Conservation (phyloP, 1,284 basidiomycete genomes). For the Caloboletus inedulis region DNA sequence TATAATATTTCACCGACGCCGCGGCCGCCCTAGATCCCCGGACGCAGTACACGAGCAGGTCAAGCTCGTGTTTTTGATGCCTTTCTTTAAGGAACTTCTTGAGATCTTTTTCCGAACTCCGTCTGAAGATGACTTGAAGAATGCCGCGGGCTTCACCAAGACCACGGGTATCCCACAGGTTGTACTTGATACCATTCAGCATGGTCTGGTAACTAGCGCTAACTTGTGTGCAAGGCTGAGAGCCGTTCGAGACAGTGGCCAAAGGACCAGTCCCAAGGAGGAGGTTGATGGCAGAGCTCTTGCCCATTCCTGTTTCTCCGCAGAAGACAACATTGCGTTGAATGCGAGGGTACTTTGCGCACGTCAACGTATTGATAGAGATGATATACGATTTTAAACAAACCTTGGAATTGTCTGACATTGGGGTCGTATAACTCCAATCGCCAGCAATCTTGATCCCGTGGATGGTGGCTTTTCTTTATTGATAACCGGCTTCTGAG, state of each 20-base stretch:
- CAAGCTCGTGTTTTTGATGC: conserved; percentile 17
- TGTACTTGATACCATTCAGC: conserved; percentile 11
- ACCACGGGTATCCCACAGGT: conserved; percentile 33
- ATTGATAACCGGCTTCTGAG: background rate
- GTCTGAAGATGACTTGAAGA: conserved; percentile 10
- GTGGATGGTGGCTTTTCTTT: background rate
- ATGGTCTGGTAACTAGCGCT: conserved; percentile 13
- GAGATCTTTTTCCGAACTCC: conserved; percentile 15
- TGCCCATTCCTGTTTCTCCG: conserved; percentile 29
- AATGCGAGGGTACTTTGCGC: background rate
- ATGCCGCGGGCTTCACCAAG: conserved; percentile 17
- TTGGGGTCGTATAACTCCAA: background rate
- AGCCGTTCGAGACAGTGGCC: conserved; percentile 20
- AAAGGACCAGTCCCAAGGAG: conserved; percentile 10
- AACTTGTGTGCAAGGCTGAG: conserved; percentile 23
- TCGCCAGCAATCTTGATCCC: background rate
- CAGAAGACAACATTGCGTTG: conserved; percentile 25
- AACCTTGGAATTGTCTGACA: conserved; percentile 12
- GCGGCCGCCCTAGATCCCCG: conserved; percentile 21
- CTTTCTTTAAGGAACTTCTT: conserved; percentile 25
- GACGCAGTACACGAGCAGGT: conserved; percentile 32
- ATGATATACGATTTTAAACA: conserved; percentile 2
- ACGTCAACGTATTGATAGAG: conserved; percentile 1
- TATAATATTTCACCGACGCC: conserved; percentile 21
- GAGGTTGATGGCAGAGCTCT: conserved; percentile 32